Conservation (phyloP, 257 asterid genomes). For the Nicotiana attenuata region DNA sequence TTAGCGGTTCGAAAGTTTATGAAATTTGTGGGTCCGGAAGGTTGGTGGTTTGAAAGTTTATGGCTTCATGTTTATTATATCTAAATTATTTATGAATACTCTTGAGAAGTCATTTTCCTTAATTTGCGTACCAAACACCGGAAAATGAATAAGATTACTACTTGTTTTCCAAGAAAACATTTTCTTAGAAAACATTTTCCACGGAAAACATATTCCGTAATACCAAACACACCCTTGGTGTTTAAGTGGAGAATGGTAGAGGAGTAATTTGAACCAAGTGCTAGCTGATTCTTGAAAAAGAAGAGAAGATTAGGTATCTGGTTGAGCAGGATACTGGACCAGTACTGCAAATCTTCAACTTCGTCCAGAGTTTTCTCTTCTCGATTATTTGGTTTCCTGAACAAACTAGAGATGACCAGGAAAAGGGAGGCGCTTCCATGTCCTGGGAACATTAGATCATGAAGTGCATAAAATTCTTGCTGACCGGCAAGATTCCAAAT, state of each 20-base stretch:
- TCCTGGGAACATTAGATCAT: slow-evolving; percentile 83
- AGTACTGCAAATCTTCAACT: slow-evolving; percentile 68
- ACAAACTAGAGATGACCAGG: slow-evolving; percentile 57
- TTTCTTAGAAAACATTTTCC: too few relatives aligned
- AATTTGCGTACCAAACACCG: too few relatives aligned
- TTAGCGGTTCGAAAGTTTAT: too few relatives aligned
- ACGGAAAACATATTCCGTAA: too few relatives aligned
- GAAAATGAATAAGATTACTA: too few relatives aligned
- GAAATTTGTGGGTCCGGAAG: too few relatives aligned
- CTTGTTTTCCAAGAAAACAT: too few relatives aligned
- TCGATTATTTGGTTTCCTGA: slow-evolving; percentile 49
- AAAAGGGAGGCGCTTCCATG: slow-evolving; percentile 68
- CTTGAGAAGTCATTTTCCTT: too few relatives aligned
- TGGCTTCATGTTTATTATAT: too few relatives aligned
- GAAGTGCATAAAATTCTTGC: slow-evolving; percentile 57
- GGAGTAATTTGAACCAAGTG: background rate
- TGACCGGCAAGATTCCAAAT: slow-evolving; percentile 81
- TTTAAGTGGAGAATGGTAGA: background rate
- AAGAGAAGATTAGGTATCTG: background rate
- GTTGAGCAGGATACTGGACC: slow-evolving; percentile 16
- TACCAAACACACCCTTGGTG: too few relatives aligned
- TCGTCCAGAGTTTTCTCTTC: slow-evolving; percentile 47
- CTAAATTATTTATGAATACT: too few relatives aligned
- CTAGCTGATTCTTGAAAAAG: background rate
- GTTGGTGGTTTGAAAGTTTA: too few relatives aligned